Base-by-base conservation (phyloP, 2,329 filamentous ascomycete genomes). In the Fusarium fracticaudum region DNA sequence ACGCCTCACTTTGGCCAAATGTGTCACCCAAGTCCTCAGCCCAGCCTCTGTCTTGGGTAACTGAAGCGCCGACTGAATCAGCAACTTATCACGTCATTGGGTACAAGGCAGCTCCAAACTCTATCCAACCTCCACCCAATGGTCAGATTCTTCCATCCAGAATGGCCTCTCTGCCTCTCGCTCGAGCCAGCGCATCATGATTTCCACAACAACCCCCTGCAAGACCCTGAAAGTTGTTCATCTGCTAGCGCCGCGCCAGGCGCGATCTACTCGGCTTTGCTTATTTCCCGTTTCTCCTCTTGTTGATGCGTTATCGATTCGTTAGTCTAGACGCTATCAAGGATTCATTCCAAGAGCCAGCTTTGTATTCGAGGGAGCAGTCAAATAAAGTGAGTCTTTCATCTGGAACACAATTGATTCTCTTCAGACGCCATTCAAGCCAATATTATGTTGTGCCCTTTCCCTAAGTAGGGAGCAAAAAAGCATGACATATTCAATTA, bases 151-250 rank as follows among this genome's bases (percentile, higher is more conserved):
- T 45, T 33, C 20, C 33, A 6, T 65, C 29, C 29, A 58, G 29
- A 50, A 54, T 24, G 45, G 31, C 40, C 31, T 61, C 31, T 35
- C 15, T 35, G 3, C 33, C 33, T 35, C 33, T 45, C 24, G 35
- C 60, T 64, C 35, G 48, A 67, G 41, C 37, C 55, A 72, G 45
- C 50, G 24, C 57, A 59, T 44, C 60, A 55, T 47, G 65, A 51
- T 69, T 70, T 69, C 53, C 40, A 48, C 47, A 41, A 57, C 22
- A 50, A 48, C 58, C 45, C 70, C 71, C 71, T 75, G 72, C 60
- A 70, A 70, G 72, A 75, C 72, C 72, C 72, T 74, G 71, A 72
- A 65, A 61, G 35, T 51, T 60, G 57, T 26, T 45, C 44, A 60
- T 29, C 40, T 43, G 45, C 67, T 74, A 74, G 72, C 72, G 72